phyloP scores from a whole-genome alignment of 78 protist genomes.

The Dictyostelium purpureum region DNA sequence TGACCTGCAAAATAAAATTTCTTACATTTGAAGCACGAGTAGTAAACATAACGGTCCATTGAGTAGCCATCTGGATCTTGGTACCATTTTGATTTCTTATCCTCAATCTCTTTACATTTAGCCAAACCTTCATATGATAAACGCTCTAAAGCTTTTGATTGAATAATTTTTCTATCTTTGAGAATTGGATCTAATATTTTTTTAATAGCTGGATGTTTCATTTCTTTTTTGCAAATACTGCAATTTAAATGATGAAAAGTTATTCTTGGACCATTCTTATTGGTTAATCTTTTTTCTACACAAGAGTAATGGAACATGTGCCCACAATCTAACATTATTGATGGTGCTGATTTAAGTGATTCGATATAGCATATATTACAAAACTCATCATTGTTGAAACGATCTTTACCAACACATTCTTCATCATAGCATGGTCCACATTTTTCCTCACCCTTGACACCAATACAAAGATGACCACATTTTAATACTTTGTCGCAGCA shows the following conservation, averaged over 20 bases:
- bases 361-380: constrained; percentile 41
- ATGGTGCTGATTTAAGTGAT: constrained; percentile 19
- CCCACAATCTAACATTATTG: constrained; percentile 19
- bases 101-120: constrained; percentile 30
- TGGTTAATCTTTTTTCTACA: neutral
- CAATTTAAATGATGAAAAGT: constrained; percentile 22
- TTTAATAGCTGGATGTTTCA: constrained; percentile 21
- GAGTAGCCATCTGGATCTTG: constrained; percentile 43
- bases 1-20: constrained; percentile 47
- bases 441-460: constrained; percentile 10
- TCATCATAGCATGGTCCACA: constrained; percentile 53
- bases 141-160: constrained; percentile 40
- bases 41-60: constrained; percentile 51
- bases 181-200: neutral
- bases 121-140: constrained; percentile 29
- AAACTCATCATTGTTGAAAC: neutral
- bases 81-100: constrained; percentile 40
- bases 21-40: constrained; percentile 36
- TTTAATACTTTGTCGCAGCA: neutral
- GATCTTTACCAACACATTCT: constrained; percentile 17
- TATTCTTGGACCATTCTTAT: constrained; percentile 21
- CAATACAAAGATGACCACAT: constrained; percentile 66
- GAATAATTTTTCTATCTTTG: neutral
- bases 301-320: constrained; percentile 44
- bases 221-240: constrained; percentile 18